A percentile compares a stretch with the other conserved stretches of the same genome.
phyloP scores from a whole-genome alignment of 306 rosid species.

The Glycine latifolia region DNA sequence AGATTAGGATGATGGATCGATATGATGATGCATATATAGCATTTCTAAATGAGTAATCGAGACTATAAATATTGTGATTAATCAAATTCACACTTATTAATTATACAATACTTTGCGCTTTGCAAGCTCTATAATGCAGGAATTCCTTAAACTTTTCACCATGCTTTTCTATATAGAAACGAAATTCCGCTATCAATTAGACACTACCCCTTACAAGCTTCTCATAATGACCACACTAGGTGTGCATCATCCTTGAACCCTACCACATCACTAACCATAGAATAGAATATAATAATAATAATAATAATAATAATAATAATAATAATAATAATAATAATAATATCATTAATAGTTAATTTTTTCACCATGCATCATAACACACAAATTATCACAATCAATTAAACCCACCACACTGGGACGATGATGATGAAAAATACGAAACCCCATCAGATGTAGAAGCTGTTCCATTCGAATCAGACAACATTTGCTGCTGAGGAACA shows the following conservation, averaged over 20 bases:
- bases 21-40: too few species aligned
- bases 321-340: background rate
- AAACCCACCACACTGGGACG: background rate
- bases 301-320: too few species aligned
- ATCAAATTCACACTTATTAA: constrained; percentile 9
- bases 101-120: background rate
- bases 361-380: background rate
- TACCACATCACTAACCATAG: constrained; percentile 29
- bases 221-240: constrained; percentile 14
- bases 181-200: constrained; percentile 25
- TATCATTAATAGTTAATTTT: background rate
- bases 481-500: constrained; percentile 14
- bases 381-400: background rate
- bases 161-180: background rate
- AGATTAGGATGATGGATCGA: too few species aligned
- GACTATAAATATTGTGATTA: background rate
- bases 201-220: background rate
- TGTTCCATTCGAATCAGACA: constrained; percentile 28
- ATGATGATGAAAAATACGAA: constrained; percentile 32
- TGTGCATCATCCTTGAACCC: constrained; percentile 28
- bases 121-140: background rate
- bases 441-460: background rate
- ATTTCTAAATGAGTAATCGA: too few species aligned
- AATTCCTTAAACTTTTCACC: background rate
- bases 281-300: background rate